Evolutionary conservation across 305 asterid genomes (phyloP).

Genomic region (Solanum chacoense): DNA sequence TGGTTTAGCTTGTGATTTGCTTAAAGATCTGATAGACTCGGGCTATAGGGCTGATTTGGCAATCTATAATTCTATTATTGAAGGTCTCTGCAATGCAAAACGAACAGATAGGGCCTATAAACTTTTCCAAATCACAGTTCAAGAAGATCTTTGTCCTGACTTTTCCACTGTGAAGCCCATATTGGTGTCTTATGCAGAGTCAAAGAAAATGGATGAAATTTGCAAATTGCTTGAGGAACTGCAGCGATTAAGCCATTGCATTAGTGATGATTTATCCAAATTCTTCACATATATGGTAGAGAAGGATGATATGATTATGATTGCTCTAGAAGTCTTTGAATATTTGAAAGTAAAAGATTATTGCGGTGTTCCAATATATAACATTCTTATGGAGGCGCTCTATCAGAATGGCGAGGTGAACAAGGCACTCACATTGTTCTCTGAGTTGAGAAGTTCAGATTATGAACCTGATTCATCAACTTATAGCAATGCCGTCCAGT

Average conservation of each 20-base stretch:
- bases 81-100: conserved; percentile 60
- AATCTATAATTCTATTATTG: conserved; percentile 64
- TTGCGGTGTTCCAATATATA: conserved; percentile 34
- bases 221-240: conserved; percentile 59
- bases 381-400: conserved; percentile 63
- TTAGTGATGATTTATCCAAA: conserved; percentile 31
- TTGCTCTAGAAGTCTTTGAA: conserved; percentile 60
- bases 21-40: conserved; percentile 71
- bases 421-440: conserved; percentile 51
- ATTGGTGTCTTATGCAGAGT: conserved; percentile 50
- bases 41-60: conserved; percentile 87
- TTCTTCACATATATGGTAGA: conserved; percentile 49
- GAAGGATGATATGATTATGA: conserved; percentile 19
- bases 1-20: conserved; percentile 70
- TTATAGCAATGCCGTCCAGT: conserved; percentile 47
- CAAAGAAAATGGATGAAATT: conserved; percentile 55
- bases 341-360: conserved; percentile 34
- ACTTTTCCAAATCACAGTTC: conserved; percentile 55
- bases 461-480: conserved; percentile 42
- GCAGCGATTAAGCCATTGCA: conserved; percentile 39
- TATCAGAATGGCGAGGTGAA: conserved; percentile 41
- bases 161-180: conserved; percentile 60
- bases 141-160: conserved; percentile 77
- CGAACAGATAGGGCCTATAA: conserved; percentile 70
- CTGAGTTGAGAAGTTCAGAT: conserved; percentile 36